Conservation (phyloP, 805 yeast genomes). For the Saccharomycopsis vini region DNA sequence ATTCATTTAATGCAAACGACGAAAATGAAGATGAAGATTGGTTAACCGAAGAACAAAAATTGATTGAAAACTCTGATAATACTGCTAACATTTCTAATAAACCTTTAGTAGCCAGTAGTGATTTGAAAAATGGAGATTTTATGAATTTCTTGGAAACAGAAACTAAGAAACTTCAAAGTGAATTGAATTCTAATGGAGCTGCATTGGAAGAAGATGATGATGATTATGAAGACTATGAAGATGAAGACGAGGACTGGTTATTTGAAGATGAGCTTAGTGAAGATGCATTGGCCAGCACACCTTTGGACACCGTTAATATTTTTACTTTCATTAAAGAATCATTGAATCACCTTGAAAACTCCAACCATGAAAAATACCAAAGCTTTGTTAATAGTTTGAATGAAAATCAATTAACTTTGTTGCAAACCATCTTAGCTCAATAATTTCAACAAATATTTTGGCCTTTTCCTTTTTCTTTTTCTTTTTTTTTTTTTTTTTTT, state of each 20-base stretch:
- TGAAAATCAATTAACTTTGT: constrained; percentile 6
- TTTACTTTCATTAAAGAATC: constrained; percentile 56
- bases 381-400: constrained; percentile 31
- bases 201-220: constrained; percentile 19
- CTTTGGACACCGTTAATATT: constrained; percentile 69
- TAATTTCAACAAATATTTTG: not conserved
- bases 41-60: constrained; percentile 11
- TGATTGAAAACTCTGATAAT: not conserved
- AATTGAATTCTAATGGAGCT: constrained; percentile 1
- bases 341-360: constrained; percentile 38
- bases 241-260: constrained; percentile 27
- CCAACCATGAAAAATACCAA: constrained; percentile 41
- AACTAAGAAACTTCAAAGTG: constrained; percentile 1
- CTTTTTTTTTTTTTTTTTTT: not conserved
- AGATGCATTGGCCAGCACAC: constrained; percentile 70
- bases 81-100: not conserved
- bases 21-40: constrained; percentile 26
- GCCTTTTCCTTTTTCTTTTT: not conserved
- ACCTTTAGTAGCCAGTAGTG: not conserved
- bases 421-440: constrained; percentile 3
- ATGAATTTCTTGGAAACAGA: constrained; percentile 9
- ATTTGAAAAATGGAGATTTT: constrained; percentile 3
- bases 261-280: constrained; percentile 67
- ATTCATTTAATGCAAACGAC: constrained; percentile 22
- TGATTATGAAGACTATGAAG: constrained; percentile 32